Base-by-base conservation (phyloP, 164 flowering plant genomes). In the Protea cynaroides region DNA sequence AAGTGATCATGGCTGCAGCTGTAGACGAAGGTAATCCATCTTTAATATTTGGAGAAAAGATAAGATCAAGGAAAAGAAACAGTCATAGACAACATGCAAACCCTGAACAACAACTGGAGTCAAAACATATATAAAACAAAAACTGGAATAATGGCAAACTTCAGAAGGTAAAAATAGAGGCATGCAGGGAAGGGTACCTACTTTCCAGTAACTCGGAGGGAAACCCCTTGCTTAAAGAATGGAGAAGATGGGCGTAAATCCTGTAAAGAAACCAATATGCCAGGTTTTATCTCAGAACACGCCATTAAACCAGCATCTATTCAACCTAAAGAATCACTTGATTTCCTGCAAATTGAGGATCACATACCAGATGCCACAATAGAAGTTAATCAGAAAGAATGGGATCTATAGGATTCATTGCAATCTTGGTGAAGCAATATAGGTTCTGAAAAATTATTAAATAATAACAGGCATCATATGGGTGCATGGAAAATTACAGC, bases 121-220 rank as follows among this genome's bases (percentile, higher is more conserved):
- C 34, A 29, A 29, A 29, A 29, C 34, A 29, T 29, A 29, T 9
- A 19, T 23, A 43, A 55, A 56, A 0, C 23, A 51, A 4, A 61
- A 53, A 13, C 6, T 29, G 46, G 21, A 21, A 18, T 6, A 49
- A 52, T 24, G 13, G 22, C 17, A 25, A 46, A 17, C 25, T 25
- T 21, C n/a, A 6, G 8, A 55, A n/a, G 25, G 14, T 8, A 19
- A 24, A 61, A n/a, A 23, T 37, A n/a, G 38, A 54, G 36, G 19
- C 6, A 6, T 36, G 46, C 0, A 36, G 47, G 29, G 44, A 0
- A n/a, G 56, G 23, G 34, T 18, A 76, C 80, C 53, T 74, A 88
- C 97, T 79, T 88, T 67, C 90, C 97, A 58, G 86, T 86, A 11
- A 90, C 89, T 72, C 95, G 79, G 58, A 90, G 80, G 7, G 97